These are phyloP conservation scores for Emericellopsis cladophorae DNA, from an alignment of 2,329 filamentous ascomycete genomes.

Conservation along the genomic window DNA sequence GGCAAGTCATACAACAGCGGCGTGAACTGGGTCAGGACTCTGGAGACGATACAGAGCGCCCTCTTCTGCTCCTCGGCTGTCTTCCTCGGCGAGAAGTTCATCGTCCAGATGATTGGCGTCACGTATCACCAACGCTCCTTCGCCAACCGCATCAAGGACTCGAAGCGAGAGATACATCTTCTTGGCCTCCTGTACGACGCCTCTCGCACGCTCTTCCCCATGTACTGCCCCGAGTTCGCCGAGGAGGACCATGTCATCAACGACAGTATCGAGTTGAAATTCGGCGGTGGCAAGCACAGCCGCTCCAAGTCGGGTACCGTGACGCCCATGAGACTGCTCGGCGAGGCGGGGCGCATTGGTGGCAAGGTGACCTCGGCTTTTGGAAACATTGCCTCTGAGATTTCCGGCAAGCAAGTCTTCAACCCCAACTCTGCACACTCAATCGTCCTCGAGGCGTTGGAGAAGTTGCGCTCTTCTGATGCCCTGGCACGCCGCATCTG, in stretches of 20 bases:
- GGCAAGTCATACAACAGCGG: conserved; percentile 13
- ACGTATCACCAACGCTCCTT: conserved; percentile 80
- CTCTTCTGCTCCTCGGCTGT: conserved; percentile 56
- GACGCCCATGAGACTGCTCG: conserved; percentile 69
- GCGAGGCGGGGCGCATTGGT: conserved; percentile 67
- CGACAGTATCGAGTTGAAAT: conserved; percentile 62
- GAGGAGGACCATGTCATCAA: conserved; percentile 90
- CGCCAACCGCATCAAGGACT: conserved; percentile 71
- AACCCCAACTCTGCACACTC: conserved; percentile 86
- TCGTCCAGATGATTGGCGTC: conserved; percentile 75
- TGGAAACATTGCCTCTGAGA: conserved; percentile 85
- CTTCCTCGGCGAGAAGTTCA: conserved; percentile 62
- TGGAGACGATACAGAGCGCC: conserved; percentile 55
- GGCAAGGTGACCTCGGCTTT: conserved; percentile 91
- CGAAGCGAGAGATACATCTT: conserved; percentile 74
- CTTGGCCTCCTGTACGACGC: conserved; percentile 82
- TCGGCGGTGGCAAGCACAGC: conserved; percentile 38
- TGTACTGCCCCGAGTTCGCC: conserved; percentile 80
- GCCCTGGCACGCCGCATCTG: conserved; percentile 90
- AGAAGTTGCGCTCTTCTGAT: conserved; percentile 73
- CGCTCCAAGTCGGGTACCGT: conserved; percentile 43
- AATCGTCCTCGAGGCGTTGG: conserved; percentile 77
- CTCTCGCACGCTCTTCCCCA: conserved; percentile 76
- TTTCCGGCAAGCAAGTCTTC: conserved; percentile 91
- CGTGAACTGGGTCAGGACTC: conserved; percentile 39